Evolutionary conservation across 2,329 filamentous ascomycete genomes (phyloP).

Genomic region (Cytospora schulzeri): DNA sequence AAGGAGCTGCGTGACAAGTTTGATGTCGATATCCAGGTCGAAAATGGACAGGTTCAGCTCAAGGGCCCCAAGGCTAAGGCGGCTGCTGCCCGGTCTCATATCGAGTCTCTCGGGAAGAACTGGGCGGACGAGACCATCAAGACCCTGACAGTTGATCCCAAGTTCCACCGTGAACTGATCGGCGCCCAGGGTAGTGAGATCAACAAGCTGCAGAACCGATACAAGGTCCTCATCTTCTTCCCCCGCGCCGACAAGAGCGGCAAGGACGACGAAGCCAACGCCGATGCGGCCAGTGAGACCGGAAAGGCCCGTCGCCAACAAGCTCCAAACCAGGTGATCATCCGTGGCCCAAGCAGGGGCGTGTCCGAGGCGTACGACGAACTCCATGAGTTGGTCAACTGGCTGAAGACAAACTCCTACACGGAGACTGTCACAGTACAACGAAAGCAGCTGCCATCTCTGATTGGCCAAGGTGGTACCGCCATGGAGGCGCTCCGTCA

Average conservation of each 20-base stretch:
- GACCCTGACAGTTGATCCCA: slow-evolving; percentile 84
- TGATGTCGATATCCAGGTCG: slow-evolving; percentile 79
- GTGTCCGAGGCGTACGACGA: slow-evolving; percentile 92
- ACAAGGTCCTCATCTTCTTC: slow-evolving; percentile 95
- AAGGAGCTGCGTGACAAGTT: slow-evolving; percentile 67
- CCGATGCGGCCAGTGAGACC: slow-evolving; percentile 69
- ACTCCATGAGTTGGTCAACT: slow-evolving; percentile 85
- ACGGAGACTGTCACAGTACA: slow-evolving; percentile 81
- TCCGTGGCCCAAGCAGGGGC: slow-evolving; percentile 90
- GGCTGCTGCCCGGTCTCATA: slow-evolving; percentile 81
- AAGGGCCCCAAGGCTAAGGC: slow-evolving; percentile 96
- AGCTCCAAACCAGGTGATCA: slow-evolving; percentile 81
- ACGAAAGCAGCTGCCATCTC: slow-evolving; percentile 87
- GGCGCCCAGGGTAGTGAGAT: slow-evolving; percentile 86
- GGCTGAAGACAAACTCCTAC: slow-evolving; percentile 84
- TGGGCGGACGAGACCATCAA: slow-evolving; percentile 91
- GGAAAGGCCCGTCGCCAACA: slow-evolving; percentile 71
- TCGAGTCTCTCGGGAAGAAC: slow-evolving; percentile 75
- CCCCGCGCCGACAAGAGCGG: slow-evolving; percentile 66
- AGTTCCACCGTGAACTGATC: slow-evolving; percentile 93
- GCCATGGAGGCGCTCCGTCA: slow-evolving; percentile 90
- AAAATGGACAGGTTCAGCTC: slow-evolving; percentile 91
- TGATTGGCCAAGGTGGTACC: slow-evolving; percentile 88
- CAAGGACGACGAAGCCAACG: slow-evolving; percentile 70
- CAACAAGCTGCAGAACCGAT: slow-evolving; percentile 87